A percentile compares a stretch with the other conserved stretches of the same genome.
These are phyloP conservation scores for Fraxinus greggii DNA, from an alignment of 305 asterid species.

Conservation along the genomic window DNA sequence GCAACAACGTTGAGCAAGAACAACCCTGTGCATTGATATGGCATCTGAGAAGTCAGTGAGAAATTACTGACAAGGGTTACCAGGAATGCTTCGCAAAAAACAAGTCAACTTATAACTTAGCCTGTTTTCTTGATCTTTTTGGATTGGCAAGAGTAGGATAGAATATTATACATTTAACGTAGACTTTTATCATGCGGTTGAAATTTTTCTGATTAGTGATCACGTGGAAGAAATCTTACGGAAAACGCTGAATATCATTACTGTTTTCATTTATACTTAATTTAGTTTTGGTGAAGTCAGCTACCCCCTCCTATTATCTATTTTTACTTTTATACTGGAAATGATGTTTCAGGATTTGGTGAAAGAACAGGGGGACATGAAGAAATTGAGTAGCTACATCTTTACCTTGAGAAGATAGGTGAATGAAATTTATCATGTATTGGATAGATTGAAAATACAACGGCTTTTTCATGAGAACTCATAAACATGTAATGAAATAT, in stretches of 20 bases:
- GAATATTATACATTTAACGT: not conserved
- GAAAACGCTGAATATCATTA: not conserved
- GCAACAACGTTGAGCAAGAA: not conserved
- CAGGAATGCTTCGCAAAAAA: constrained; percentile 18
- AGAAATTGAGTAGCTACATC: constrained; percentile 6
- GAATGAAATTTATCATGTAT: constrained; percentile 8
- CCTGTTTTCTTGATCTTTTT: constrained; percentile 9
- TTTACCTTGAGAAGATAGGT: constrained; percentile 9
- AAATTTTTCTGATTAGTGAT: not conserved
- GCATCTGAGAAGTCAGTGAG: constrained; percentile 12
- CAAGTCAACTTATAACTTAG: constrained; percentile 12
- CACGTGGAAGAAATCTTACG: not conserved
- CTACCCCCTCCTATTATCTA: constrained; percentile 1
- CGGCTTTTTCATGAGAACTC: not conserved
- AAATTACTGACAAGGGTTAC: constrained; percentile 3
- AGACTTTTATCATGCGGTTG: not conserved
- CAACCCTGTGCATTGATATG: not conserved
- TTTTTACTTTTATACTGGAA: not conserved
- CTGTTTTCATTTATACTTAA: not conserved
- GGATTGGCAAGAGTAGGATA: not conserved
- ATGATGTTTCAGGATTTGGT: constrained; percentile 27
- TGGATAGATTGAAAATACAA: not conserved
- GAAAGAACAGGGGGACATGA: constrained; percentile 17
- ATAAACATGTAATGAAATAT: constrained; percentile 9
- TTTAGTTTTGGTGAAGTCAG: not conserved